Evolutionary conservation across 176 grass and related monocot genomes (phyloP).

Genomic region (Triticum timopheevii): DNA sequence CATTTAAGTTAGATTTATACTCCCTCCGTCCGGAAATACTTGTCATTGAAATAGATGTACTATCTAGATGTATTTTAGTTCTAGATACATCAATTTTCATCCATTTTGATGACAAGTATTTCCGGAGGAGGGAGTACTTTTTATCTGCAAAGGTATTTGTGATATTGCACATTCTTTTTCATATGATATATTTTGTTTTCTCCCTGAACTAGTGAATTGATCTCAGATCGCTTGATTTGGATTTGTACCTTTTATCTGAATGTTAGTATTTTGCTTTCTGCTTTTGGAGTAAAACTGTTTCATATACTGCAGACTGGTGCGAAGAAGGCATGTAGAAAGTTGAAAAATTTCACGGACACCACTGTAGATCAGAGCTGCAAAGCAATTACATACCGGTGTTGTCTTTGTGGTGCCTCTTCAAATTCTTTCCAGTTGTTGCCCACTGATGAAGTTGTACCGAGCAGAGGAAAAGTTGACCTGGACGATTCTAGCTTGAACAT

Average conservation of each 20-base stretch:
- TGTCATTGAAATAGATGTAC: too few species aligned
- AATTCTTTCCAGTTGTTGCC: conserved; percentile 59
- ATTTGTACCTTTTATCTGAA: not conserved
- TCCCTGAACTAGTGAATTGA: not conserved
- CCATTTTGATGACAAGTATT: too few species aligned
- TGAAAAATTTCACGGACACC: conserved; percentile 47
- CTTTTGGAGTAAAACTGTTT: conserved; percentile 18
- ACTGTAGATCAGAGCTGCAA: conserved; percentile 53
- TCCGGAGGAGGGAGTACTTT: too few species aligned
- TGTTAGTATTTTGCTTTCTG: not conserved
- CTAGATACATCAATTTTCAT: too few species aligned
- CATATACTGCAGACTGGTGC: conserved; percentile 60
- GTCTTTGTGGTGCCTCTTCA: conserved; percentile 62
- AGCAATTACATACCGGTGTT: conserved; percentile 51
- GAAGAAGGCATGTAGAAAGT: conserved; percentile 67
- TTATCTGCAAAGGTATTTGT: not conserved
- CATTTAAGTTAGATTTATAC: not conserved
- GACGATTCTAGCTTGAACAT: conserved; percentile 29
- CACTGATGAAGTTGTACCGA: conserved; percentile 42
- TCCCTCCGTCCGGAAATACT: too few species aligned
- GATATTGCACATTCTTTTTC: not conserved
- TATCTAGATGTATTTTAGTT: too few species aligned
- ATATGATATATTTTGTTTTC: not conserved
- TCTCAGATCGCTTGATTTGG: not conserved
- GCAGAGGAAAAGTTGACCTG: conserved; percentile 36